These are phyloP conservation scores for Lentinula sp. DNA, from an alignment of 768 basidiomycete genomes.

Conservation along the genomic window DNA sequence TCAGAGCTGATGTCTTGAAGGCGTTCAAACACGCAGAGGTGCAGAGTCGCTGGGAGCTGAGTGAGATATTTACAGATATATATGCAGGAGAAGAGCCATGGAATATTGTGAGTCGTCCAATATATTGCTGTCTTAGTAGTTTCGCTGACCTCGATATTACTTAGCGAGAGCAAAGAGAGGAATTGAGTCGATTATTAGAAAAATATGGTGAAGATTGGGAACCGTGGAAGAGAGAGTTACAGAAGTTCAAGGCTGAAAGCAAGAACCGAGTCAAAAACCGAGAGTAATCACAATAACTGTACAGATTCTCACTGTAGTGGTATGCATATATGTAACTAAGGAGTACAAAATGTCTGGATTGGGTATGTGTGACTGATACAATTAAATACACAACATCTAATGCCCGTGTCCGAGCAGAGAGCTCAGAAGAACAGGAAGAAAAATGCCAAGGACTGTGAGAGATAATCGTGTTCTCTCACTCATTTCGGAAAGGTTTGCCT, in stretches of 20 bases:
- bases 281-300: background rate
- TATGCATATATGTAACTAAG: background rate
- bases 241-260: constrained; percentile 69
- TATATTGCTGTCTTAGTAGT: constrained; percentile 3
- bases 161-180: constrained; percentile 80
- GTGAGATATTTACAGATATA: constrained; percentile 80
- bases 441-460: constrained; percentile 62
- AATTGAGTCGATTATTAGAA: constrained; percentile 62
- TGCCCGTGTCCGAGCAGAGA: constrained; percentile 59
- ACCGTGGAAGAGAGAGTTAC: constrained; percentile 78
- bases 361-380: background rate
- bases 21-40: constrained; percentile 76
- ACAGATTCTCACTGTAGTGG: background rate
- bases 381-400: constrained; percentile 12
- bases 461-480: constrained; percentile 38
- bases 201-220: constrained; percentile 89
- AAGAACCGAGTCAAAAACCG: constrained; percentile 38
- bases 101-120: constrained; percentile 67
- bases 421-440: constrained; percentile 60
- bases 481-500: constrained; percentile 31
- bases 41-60: constrained; percentile 61
- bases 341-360: background rate
- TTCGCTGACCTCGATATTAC: constrained; percentile 6
- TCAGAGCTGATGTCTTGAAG: constrained; percentile 69
- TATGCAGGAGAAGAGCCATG: constrained; percentile 82